Percentiles rank a stretch among this genome's conserved stretches.
phyloP scores from a whole-genome alignment of 768 basidiomycete species.

The Tricholoma bakamatsutake region DNA sequence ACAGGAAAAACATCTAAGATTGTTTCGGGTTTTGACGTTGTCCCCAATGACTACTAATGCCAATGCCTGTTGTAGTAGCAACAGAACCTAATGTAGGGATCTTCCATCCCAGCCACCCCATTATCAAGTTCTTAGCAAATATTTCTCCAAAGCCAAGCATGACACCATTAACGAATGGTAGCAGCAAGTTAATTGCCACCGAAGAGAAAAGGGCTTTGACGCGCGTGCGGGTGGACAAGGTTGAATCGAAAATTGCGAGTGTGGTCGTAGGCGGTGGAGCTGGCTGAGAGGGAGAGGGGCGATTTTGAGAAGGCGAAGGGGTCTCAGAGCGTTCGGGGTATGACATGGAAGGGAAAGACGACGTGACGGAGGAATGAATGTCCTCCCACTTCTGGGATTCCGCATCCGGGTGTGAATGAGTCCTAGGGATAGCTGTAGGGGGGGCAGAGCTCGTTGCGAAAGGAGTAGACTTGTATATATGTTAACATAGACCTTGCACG shows the following conservation, averaged over 20 bases:
- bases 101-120: slow-evolving; percentile 50
- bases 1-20: slow-evolving; percentile 3
- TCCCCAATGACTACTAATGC: slow-evolving; percentile 17
- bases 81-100: slow-evolving; percentile 27
- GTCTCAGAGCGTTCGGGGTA: slow-evolving; percentile 60
- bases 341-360: slow-evolving; percentile 77
- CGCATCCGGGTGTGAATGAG: slow-evolving; percentile 31
- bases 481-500: background rate
- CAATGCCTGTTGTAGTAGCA: slow-evolving; percentile 32
- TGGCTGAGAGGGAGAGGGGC: slow-evolving; percentile 16
- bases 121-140: slow-evolving; percentile 74
- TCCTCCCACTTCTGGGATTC: slow-evolving; percentile 72
- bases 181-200: slow-evolving; percentile 74
- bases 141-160: slow-evolving; percentile 98
- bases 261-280: slow-evolving; percentile 44
- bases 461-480: slow-evolving; percentile 1
- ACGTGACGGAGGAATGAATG: slow-evolving; percentile 49
- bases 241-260: slow-evolving; percentile 62
- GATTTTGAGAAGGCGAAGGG: slow-evolving; percentile 34
- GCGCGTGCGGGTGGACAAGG: slow-evolving; percentile 62
- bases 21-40: slow-evolving; percentile 18
- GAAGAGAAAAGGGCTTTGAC: slow-evolving; percentile 64
- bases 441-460: slow-evolving; percentile 13
- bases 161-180: slow-evolving; percentile 90
- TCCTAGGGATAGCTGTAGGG: slow-evolving; percentile 19